Percentiles rank a stretch among this genome's conserved stretches.
These are phyloP conservation scores for Globisporangium iwayamae DNA, from an alignment of 352 stramenopile species.

Conservation along the genomic window DNA sequence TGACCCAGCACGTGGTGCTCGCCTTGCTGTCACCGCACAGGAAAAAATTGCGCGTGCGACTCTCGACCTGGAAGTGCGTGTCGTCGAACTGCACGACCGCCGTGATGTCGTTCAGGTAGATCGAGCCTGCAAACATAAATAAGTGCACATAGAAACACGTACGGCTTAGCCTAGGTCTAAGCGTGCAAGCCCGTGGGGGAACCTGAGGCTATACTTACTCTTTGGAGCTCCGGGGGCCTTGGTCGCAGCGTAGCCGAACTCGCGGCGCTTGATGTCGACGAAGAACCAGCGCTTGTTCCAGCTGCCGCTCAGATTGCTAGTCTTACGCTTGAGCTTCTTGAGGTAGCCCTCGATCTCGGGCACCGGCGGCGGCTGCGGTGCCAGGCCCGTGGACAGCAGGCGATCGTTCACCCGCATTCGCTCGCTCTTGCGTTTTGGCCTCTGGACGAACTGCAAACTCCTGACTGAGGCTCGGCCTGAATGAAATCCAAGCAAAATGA, in stretches of 20 bases:
- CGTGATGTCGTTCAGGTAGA: slow-evolving; percentile 86
- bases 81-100: slow-evolving; percentile 83
- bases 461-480: not conserved
- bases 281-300: slow-evolving; percentile 90
- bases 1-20: slow-evolving; percentile 74
- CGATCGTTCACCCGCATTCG: slow-evolving; percentile 9
- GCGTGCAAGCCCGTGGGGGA: not conserved
- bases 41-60: slow-evolving; percentile 81
- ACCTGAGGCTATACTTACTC: slow-evolving; percentile 30
- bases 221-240: slow-evolving; percentile 36
- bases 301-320: slow-evolving; percentile 64
- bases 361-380: slow-evolving; percentile 44
- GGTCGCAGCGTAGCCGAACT: slow-evolving; percentile 71
- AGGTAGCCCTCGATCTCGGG: slow-evolving; percentile 83
- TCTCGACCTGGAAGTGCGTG: slow-evolving; percentile 84
- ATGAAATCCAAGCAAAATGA: not conserved
- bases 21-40: slow-evolving; percentile 83
- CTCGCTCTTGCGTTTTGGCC: no score
- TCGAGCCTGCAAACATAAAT: slow-evolving; percentile 41
- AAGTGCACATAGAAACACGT: not conserved
- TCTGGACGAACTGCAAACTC: not conserved
- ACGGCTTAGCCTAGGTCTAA: not conserved
- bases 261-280: slow-evolving; percentile 63
- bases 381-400: slow-evolving; percentile 13
- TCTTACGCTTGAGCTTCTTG: slow-evolving; percentile 89